Base-by-base conservation (phyloP, 192 early-diverging fungal genomes). In the Umbelopsis isabellina region DNA sequence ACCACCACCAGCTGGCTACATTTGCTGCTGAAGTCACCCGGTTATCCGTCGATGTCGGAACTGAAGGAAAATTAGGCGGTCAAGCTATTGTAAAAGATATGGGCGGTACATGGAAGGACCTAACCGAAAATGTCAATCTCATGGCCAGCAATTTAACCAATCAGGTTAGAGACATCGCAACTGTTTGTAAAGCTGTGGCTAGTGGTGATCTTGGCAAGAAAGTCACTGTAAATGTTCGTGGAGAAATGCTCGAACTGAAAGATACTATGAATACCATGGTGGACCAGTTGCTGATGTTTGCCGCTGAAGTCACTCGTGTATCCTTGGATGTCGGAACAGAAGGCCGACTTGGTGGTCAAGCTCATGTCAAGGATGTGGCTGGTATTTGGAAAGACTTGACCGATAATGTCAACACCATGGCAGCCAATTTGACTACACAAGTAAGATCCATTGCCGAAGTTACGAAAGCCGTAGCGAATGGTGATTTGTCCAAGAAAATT, bases 281-380 rank as follows among this genome's bases (percentile, higher is more conserved):
- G 25, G 81, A 85, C 35, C 81, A 83, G 20, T 61, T 85, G 30
- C 67, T 68, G 22, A 75, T 80, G 2, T 85, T 85, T 77, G 79
- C 84, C 1, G 76, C 77, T 44, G 90, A 93, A 80, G 92, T 92
- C 0, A 89, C 89, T 0, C 87, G 92, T 58, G 89, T 93, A 9
- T 89, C 92, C 0, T 75, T 78, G 8, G 89, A 91, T 73, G 92
- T 93, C 30, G 92, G 92, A 11, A 91, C 88, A 15, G 85, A 90
- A 67, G 92, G 92, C 5, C 80, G 77, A 41, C 70, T 93, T 6
- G 92, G 90, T 16, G 86, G 83, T 1, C 90, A 89, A 70, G 90
- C 86, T 41, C 71, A 68, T 4, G 84, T 85, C 12, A 72, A 79
- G 11, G 75, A 73, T 30, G 75, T 80, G 0, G 80, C 44, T 13